phyloP scores from a whole-genome alignment of 2,329 filamentous ascomycete species.

The Aspergillus fumigatiaffinis region DNA sequence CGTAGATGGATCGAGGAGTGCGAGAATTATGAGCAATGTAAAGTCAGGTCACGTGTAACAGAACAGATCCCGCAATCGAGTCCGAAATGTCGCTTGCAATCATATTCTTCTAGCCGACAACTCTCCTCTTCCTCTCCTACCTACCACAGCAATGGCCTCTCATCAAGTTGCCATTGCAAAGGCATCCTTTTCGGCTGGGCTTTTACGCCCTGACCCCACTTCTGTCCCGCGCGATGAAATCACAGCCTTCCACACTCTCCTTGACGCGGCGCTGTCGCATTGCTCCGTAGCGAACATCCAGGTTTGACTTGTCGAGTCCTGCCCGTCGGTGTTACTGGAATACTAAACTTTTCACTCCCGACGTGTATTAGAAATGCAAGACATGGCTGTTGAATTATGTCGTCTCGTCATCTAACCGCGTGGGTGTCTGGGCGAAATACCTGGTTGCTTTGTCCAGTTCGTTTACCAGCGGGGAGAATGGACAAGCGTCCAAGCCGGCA shows the following conservation, averaged over 20 bases:
- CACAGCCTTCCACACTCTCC: conserved; percentile 62
- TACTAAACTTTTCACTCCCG: conserved; percentile 32
- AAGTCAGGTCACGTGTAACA: background rate
- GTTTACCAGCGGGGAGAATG: conserved; percentile 35
- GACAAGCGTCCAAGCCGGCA: conserved; percentile 20
- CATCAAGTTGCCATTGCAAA: conserved; percentile 73
- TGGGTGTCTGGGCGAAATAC: conserved; percentile 69
- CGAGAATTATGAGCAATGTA: background rate
- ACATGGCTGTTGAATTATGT: conserved; percentile 75
- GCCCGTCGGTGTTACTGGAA: conserved; percentile 19
- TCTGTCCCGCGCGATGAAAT: conserved; percentile 67
- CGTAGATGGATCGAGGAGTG: background rate
- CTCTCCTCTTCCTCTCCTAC: background rate
- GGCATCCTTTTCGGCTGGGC: conserved; percentile 69
- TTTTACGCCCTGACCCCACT: conserved; percentile 70
- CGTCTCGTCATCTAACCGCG: conserved; percentile 62
- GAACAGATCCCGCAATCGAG: background rate
- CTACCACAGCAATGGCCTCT: conserved; percentile 52
- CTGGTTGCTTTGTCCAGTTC: conserved; percentile 65
- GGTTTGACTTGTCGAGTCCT: conserved; percentile 60
- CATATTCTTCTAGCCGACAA: background rate
- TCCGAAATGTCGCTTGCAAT: background rate
- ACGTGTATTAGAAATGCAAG: conserved; percentile 70
- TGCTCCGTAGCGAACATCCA: conserved; percentile 81
- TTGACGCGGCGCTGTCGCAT: conserved; percentile 62